phyloP scores from a whole-genome alignment of 2,329 filamentous ascomycete genomes.

The Coniella lustricola region DNA sequence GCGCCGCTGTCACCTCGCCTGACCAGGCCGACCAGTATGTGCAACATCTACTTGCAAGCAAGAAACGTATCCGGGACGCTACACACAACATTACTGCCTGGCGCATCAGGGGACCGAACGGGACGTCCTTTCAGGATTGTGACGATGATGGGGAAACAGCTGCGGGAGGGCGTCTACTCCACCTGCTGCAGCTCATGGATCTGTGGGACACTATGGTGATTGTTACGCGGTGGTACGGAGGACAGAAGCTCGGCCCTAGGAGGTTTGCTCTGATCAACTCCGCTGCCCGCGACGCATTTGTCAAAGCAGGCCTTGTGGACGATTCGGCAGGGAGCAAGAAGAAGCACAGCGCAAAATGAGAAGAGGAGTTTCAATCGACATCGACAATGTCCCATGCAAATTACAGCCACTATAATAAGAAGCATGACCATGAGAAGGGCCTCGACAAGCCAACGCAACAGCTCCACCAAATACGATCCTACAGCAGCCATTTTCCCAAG shows the following conservation, averaged over 20 bases:
- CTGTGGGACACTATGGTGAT: conserved; percentile 90
- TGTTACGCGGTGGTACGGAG: conserved; percentile 92
- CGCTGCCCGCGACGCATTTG: conserved; percentile 74
- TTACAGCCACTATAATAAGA: no score
- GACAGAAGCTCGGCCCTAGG: conserved; percentile 79
- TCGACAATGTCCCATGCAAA: no score
- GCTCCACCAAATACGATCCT: no score
- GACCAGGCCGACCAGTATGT: conserved; percentile 65
- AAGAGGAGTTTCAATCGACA: no score
- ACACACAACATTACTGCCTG: conserved; percentile 96
- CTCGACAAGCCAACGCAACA: no score
- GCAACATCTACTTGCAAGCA: conserved; percentile 67
- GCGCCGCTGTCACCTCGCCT: conserved; percentile 61
- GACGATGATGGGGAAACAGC: conserved; percentile 96
- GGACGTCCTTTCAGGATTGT: conserved; percentile 71
- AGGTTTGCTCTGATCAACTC: conserved; percentile 87
- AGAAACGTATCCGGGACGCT: conserved; percentile 77
- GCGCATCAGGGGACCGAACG: conserved; percentile 62
- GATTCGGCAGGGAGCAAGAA: conserved; percentile 40
- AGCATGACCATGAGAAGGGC: no score
- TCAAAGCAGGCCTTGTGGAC: conserved; percentile 64
- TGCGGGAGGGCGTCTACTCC: conserved; percentile 75
- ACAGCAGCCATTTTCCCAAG: no score
- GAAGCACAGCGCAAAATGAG: conserved; percentile 31
- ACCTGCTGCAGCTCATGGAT: conserved; percentile 92